Evolutionary conservation across 2,329 filamentous ascomycete species (phyloP).

Genomic region (Aspergillus felis): DNA sequence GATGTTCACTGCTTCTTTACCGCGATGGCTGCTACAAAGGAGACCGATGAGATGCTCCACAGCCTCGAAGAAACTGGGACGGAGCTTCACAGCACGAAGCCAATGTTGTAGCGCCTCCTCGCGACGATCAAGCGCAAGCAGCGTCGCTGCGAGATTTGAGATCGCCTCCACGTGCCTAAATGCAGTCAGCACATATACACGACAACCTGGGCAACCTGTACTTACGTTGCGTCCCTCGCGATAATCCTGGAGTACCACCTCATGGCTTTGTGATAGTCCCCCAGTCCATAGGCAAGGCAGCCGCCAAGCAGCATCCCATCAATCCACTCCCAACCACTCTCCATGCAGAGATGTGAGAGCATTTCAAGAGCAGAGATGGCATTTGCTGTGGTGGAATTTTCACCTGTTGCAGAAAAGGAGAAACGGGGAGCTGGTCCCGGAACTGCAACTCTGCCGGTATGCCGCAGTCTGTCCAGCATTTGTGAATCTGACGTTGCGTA

Average conservation of each 20-base stretch:
- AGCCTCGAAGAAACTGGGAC: conserved; percentile 88
- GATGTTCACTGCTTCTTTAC: conserved; percentile 77
- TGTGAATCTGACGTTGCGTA: conserved; percentile 25
- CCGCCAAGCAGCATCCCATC: conserved; percentile 90
- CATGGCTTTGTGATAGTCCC: conserved; percentile 68
- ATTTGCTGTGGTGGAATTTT: conserved; percentile 47
- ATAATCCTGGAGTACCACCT: conserved; percentile 55
- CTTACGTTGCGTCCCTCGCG: conserved; percentile 53
- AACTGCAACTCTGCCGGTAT: conserved; percentile 29
- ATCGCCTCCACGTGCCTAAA: conserved; percentile 82
- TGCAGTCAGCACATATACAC: conserved; percentile 17
- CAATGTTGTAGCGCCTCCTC: conserved; percentile 83
- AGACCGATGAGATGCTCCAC: conserved; percentile 91
- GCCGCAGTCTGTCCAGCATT: conserved; percentile 28
- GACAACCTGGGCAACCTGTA: conserved; percentile 17
- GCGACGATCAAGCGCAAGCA: conserved; percentile 76
- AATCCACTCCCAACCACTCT: conserved; percentile 82
- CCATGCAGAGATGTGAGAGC: conserved; percentile 69
- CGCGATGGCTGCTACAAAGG: conserved; percentile 75
- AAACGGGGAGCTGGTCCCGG: conserved; percentile 31
- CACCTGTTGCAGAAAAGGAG: conserved; percentile 26
- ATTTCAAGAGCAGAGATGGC: conserved; percentile 68
- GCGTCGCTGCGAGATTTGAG: conserved; percentile 85
- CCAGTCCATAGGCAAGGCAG: conserved; percentile 85
- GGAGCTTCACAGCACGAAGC: conserved; percentile 75